Percentiles rank a stretch among this genome's conserved stretches.
Evolutionary conservation across 2,329 filamentous ascomycete genomes (phyloP).

Genomic region (Xenoacremonium recifei): DNA sequence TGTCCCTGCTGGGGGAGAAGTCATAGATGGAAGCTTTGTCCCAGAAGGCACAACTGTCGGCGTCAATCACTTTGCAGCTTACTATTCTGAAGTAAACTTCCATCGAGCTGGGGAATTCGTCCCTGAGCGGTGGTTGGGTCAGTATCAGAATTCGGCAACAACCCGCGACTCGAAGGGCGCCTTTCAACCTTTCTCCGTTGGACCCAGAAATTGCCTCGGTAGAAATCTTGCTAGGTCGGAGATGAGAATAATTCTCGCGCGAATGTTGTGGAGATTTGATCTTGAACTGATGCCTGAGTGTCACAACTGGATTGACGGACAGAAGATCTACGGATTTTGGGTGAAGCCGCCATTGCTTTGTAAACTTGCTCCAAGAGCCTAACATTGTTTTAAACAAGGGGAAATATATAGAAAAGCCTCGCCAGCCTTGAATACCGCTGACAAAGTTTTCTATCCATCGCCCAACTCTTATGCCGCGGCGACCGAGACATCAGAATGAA

Average conservation of each 20-base stretch:
- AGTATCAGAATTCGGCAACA: neutral
- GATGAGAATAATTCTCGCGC: constrained; percentile 14
- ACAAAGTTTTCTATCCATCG: too few species aligned
- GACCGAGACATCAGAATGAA: too few species aligned
- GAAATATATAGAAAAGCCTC: too few species aligned
- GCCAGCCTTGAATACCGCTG: too few species aligned
- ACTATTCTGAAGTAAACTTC: constrained; percentile 13
- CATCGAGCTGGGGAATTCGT: constrained; percentile 6
- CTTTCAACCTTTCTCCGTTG: constrained; percentile 19
- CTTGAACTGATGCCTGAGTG: constrained; percentile 10
- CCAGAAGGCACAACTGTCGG: constrained; percentile 15
- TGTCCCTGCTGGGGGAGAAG: constrained; percentile 7
- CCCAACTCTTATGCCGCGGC: too few species aligned
- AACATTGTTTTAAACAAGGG: too few species aligned
- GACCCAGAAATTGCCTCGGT: constrained; percentile 15
- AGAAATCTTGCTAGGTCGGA: constrained; percentile 19
- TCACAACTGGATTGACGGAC: constrained; percentile 13
- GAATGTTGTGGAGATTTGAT: constrained; percentile 18
- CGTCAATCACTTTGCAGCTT: constrained; percentile 15
- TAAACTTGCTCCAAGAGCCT: constrained; percentile 3
- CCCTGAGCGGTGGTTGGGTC: constrained; percentile 13
- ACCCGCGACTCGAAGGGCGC: constrained; percentile 4
- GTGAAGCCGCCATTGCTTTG: constrained; percentile 15
- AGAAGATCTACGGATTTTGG: constrained; percentile 21
- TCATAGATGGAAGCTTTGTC: constrained; percentile 14